phyloP scores from a whole-genome alignment of 441 rosid genomes.

The Croton setiger region DNA sequence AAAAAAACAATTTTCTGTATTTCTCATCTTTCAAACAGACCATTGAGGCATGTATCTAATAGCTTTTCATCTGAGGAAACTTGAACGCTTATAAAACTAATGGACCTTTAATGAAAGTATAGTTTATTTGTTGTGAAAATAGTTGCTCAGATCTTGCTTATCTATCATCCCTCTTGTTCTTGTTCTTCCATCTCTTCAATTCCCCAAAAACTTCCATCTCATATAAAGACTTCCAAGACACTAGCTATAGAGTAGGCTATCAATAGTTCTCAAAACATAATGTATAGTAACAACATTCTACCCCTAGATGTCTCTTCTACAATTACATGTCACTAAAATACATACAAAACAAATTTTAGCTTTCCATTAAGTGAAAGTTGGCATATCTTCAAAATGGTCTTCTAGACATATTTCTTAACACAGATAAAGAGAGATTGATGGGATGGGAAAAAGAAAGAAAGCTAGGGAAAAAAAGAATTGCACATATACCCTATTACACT shows the following conservation, averaged over 20 bases:
- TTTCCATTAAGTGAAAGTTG: neutral
- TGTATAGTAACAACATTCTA: neutral
- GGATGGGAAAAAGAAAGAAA: too few species aligned
- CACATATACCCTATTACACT: neutral
- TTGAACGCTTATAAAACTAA: neutral
- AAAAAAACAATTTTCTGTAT: neutral
- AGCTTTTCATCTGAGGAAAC: neutral
- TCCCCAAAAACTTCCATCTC: neutral
- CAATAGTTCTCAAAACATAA: neutral
- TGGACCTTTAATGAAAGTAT: neutral
- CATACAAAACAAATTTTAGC: neutral
- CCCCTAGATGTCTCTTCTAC: neutral
- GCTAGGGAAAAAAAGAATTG: too few species aligned
- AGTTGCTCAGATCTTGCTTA: neutral
- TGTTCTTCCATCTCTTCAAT: neutral
- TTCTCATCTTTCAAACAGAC: neutral
- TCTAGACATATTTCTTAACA: neutral
- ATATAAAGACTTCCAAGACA: neutral
- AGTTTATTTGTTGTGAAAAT: neutral
- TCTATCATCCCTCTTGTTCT: neutral
- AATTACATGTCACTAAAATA: neutral
- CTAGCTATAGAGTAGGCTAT: neutral
- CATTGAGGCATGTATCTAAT: neutral
- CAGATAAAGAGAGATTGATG: neutral
- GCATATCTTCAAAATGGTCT: constrained; percentile 3